Evolutionary conservation across 768 basidiomycete genomes (phyloP), one percentile per base, ranked within the genome.

Genomic region (Cystofilobasidium bisporidii): DNA sequence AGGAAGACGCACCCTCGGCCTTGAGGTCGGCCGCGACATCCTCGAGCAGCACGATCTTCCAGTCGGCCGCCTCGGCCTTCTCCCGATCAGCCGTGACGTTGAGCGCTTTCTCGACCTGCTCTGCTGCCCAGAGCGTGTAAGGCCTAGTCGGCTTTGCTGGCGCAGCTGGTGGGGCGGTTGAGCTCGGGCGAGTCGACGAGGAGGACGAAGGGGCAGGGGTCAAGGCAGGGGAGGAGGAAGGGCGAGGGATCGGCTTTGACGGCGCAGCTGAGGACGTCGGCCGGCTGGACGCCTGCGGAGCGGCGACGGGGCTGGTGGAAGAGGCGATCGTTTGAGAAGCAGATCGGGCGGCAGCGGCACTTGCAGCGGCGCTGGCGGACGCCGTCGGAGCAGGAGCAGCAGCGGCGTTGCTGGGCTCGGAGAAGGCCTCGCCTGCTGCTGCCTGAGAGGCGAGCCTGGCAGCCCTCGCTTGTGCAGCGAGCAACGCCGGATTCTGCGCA

Each of bases 11-110:
- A 69, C 67, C 68, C 53, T 69, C 68, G 30, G 59, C 33, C 38
- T 63, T 43, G 33, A 94, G 75, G 72, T 97, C 93, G 10, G 79
- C 75, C 26, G 83, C 83, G 30, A 94, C 79, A 40, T 80, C 76
- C 78, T 92, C 92, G 69, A 97, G 82, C 89, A 89, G 94, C 30
- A 89, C 87, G 48, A 86, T 76, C 64, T 86, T 82, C 79, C 86
- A 87, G 47, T 82, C 68, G 41, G 26, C 40, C 8, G 63, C 68
- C 41, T 69, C 68, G 2, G 68, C 68, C 38, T 47, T 26, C 8
- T 64, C 68, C 32, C 20, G 24, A 24, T 53, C 45, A 28, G 32
- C 26, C 12, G 50, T 22, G 47, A 32, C 47, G n/a, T 28, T 28
- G 15, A 61, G 47, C 5, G 18, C 26, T 15, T 17, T 1, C 15